These are phyloP conservation scores for Coniferiporia sulphurascens DNA, from an alignment of 1,284 basidiomycete genomes.

Conservation along the genomic window DNA sequence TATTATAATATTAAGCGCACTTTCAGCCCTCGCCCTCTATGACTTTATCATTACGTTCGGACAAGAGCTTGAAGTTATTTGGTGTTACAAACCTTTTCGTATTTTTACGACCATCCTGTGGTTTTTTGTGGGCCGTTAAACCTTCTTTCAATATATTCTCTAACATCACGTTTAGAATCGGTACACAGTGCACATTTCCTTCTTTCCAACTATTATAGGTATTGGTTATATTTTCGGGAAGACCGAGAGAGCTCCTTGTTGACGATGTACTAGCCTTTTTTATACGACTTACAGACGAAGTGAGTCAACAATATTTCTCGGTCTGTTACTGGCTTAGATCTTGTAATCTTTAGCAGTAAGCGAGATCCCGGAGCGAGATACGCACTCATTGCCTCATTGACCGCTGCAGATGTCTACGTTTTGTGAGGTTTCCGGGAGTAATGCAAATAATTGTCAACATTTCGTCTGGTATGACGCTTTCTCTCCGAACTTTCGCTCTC, in stretches of 20 bases:
- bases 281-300: background rate
- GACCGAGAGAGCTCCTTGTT: background rate
- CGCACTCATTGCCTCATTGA: background rate
- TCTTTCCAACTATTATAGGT: slow-evolving; percentile 8
- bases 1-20: background rate
- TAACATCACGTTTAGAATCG: slow-evolving; percentile 8
- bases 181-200: slow-evolving; percentile 6
- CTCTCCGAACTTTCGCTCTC: slow-evolving; percentile 13
- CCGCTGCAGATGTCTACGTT: slow-evolving; percentile 5
- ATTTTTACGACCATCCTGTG: slow-evolving; percentile 11
- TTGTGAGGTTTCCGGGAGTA: slow-evolving; percentile 16
- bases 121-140: slow-evolving; percentile 7
- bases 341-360: slow-evolving; percentile 11
- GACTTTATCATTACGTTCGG: slow-evolving; percentile 16
- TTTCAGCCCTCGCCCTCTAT: slow-evolving; percentile 10
- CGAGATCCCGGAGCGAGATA: too few species aligned
- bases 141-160: background rate
- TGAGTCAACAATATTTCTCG: background rate
- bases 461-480: slow-evolving; percentile 14
- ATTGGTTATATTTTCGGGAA: background rate
- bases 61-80: slow-evolving; percentile 12
- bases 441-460: slow-evolving; percentile 17
- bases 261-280: background rate
- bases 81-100: slow-evolving; percentile 14
- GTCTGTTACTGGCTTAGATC: background rate